Evolutionary conservation across 345 rosid species (phyloP).

Genomic region (Aquilaria malaccensis): DNA sequence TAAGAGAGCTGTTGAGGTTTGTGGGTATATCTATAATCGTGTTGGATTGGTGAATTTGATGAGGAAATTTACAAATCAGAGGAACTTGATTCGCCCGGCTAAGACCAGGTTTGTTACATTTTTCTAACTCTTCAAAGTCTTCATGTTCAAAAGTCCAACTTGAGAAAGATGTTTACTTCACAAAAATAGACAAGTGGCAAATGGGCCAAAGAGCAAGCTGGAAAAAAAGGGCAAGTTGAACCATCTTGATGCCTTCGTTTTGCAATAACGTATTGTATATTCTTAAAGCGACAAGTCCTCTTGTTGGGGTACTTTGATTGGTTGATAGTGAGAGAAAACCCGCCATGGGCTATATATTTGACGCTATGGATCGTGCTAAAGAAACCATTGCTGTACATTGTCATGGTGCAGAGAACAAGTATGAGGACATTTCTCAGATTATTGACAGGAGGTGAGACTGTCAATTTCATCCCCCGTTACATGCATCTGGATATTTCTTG

Average conservation of each 20-base stretch:
- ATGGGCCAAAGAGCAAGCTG: too few relatives aligned
- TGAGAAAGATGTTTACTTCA: too few relatives aligned
- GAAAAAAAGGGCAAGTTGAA: too few relatives aligned
- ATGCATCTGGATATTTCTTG: background rate
- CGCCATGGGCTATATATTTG: background rate
- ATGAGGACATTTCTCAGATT: background rate
- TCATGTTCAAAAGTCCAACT: too few relatives aligned
- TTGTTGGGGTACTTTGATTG: background rate
- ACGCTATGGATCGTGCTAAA: background rate
- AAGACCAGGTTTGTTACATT: background rate
- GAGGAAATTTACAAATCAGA: background rate
- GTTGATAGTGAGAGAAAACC: slow-evolving; percentile 14
- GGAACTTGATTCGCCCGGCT: background rate
- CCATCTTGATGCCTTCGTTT: too few relatives aligned
- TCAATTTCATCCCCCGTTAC: slow-evolving; percentile 11
- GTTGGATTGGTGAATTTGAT: background rate
- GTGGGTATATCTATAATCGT: background rate
- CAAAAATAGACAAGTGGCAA: too few relatives aligned
- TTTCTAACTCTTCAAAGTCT: background rate
- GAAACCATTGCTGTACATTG: slow-evolving; percentile 1
- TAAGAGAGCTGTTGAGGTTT: background rate
- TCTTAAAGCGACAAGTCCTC: too few relatives aligned
- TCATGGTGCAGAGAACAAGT: background rate
- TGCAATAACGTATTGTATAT: too few relatives aligned
- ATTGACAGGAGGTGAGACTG: slow-evolving; percentile 14